Evolutionary conservation across 2,329 filamentous ascomycete species (phyloP).

Genomic region (Thielaviopsis euricoi): DNA sequence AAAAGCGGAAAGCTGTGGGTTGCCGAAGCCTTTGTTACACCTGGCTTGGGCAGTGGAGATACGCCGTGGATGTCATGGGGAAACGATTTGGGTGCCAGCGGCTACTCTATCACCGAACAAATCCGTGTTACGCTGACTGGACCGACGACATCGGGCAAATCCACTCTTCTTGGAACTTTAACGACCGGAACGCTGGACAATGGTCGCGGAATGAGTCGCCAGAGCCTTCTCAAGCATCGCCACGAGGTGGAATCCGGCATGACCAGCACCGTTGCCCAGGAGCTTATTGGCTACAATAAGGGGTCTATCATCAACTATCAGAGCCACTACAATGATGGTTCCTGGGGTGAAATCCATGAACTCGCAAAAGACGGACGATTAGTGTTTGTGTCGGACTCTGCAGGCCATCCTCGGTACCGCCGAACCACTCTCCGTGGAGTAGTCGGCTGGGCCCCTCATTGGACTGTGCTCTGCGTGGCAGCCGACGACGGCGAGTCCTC

Average conservation of each 20-base stretch:
- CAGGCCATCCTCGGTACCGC: conserved; percentile 76
- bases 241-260: conserved; percentile 86
- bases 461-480: conserved; percentile 75
- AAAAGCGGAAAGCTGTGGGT: conserved; percentile 51
- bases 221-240: conserved; percentile 78
- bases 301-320: conserved; percentile 62
- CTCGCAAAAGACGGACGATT: conserved; percentile 56
- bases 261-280: conserved; percentile 88
- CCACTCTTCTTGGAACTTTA: conserved; percentile 72
- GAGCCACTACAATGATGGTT: conserved; percentile 60
- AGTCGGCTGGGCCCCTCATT: conserved; percentile 93
- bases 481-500: conserved; percentile 49
- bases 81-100: neutral
- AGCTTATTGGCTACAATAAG: conserved; percentile 68
- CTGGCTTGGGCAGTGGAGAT: conserved; percentile 30
- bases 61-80: conserved; percentile 3
- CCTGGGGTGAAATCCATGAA: conserved; percentile 89
- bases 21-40: conserved; percentile 76
- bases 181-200: conserved; percentile 83
- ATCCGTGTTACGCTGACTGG: conserved; percentile 77
- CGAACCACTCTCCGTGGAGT: conserved; percentile 78
- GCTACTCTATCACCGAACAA: conserved; percentile 46
- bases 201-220: conserved; percentile 72
- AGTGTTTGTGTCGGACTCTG: conserved; percentile 81
- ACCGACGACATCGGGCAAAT: conserved; percentile 83